These are phyloP conservation scores for Saccharomyces eubayanus DNA, from an alignment of 805 yeast genomes.

Conservation along the genomic window DNA sequence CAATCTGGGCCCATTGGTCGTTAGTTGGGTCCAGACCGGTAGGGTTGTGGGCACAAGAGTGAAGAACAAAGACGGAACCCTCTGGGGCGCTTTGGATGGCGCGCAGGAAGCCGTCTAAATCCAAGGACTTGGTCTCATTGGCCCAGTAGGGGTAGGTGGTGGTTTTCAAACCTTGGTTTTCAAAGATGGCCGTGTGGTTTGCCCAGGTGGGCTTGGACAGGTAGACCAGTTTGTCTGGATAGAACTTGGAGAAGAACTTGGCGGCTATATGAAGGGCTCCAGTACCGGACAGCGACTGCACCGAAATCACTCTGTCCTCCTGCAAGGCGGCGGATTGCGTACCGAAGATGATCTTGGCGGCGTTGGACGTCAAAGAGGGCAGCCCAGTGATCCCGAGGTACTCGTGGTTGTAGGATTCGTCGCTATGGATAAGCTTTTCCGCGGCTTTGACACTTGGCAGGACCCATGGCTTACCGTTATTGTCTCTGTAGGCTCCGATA, in stretches of 20 bases:
- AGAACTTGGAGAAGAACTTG: constrained; percentile 32
- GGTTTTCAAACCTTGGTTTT: constrained; percentile 57
- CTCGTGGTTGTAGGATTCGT: constrained; percentile 70
- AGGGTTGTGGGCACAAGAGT: constrained; percentile 97
- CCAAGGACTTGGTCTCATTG: constrained; percentile 56
- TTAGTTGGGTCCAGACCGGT: constrained; percentile 90
- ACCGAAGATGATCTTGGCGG: constrained; percentile 69
- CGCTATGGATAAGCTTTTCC: constrained; percentile 52
- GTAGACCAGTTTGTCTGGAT: constrained; percentile 42
- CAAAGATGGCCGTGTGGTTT: constrained; percentile 81
- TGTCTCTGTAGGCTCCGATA: constrained; percentile 92
- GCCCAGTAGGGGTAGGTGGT: constrained; percentile 84
- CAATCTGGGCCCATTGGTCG: constrained; percentile 70
- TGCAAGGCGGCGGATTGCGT: constrained; percentile 45
- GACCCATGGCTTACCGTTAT: constrained; percentile 80
- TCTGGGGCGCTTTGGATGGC: constrained; percentile 58
- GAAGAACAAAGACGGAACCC: constrained; percentile 77
- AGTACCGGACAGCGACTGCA: constrained; percentile 91
- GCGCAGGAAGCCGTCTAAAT: constrained; percentile 56
- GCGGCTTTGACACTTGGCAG: constrained; percentile 68
- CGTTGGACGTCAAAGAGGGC: constrained; percentile 55
- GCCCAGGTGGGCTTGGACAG: constrained; percentile 96
- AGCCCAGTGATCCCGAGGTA: constrained; percentile 78
- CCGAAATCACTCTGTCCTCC: constrained; percentile 62
- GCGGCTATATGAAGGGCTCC: constrained; percentile 92